A percentile compares a stretch with the other conserved stretches of the same genome.
These are phyloP conservation scores for Bauhinia variegata DNA, from an alignment of 306 rosid species.

Conservation along the genomic window DNA sequence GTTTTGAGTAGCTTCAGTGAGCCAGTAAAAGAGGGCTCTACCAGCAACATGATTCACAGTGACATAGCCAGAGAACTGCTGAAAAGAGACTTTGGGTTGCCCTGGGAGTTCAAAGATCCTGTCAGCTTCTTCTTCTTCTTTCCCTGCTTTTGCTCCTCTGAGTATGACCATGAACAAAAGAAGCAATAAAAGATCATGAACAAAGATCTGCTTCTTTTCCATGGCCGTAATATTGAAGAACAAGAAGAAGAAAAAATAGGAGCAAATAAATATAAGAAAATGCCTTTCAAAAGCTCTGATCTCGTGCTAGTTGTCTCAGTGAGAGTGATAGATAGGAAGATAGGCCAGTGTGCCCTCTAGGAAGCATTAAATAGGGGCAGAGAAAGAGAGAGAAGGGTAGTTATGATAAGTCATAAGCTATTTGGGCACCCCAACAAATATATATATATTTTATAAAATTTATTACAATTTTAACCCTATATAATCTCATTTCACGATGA, in stretches of 20 bases:
- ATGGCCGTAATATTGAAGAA: constrained; percentile 40
- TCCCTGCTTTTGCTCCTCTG: constrained; percentile 9
- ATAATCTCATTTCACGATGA: not conserved
- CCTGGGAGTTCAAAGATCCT: constrained; percentile 83
- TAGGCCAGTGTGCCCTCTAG: constrained; percentile 38
- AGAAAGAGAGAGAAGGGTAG: constrained; percentile 7
- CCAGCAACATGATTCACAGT: constrained; percentile 76
- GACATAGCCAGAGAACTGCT: constrained; percentile 90
- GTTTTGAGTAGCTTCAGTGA: constrained; percentile 71
- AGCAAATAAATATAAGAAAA: not conserved
- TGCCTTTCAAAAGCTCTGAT: not conserved
- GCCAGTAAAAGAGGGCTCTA: constrained; percentile 98
- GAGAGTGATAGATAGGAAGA: constrained; percentile 36
- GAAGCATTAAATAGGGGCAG: constrained; percentile 76
- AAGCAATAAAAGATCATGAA: constrained; percentile 33
- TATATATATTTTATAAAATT: constrained; percentile 13
- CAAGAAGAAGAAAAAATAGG: constrained; percentile 26
- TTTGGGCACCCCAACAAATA: constrained; percentile 13
- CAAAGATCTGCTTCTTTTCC: constrained; percentile 55
- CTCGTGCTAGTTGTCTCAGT: constrained; percentile 39
- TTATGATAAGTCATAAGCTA: constrained; percentile 28
- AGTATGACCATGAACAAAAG: constrained; percentile 38
- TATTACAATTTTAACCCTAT: constrained; percentile 40
- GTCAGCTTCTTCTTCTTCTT: constrained; percentile 60
- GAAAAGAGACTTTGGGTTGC: constrained; percentile 77